Percentiles rank a stretch among this genome's conserved stretches.
These are phyloP conservation scores for Aspergillus ustus DNA, from an alignment of 2,329 filamentous ascomycete species.

Conservation along the genomic window DNA sequence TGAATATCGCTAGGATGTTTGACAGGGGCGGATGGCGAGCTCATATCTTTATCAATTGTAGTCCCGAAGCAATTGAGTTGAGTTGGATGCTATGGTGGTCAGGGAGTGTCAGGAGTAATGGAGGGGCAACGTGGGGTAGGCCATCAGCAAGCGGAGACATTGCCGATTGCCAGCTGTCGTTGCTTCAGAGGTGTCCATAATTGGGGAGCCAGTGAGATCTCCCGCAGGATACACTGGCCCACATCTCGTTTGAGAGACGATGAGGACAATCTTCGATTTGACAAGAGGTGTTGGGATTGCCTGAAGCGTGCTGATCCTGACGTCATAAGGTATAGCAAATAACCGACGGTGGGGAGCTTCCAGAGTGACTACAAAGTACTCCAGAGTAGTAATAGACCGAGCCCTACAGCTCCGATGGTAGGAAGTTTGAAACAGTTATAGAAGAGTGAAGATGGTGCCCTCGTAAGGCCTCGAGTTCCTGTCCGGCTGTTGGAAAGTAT, in stretches of 20 bases:
- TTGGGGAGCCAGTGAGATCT: constrained; percentile 8
- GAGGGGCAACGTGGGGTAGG: constrained; percentile 14
- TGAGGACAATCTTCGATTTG: constrained; percentile 2
- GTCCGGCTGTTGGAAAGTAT: background rate
- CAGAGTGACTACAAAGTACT: background rate
- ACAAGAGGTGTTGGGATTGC: background rate
- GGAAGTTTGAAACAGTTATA: background rate
- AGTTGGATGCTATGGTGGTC: background rate
- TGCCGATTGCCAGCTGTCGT: constrained; percentile 6
- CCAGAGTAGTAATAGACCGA: no score
- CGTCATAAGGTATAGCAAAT: constrained; percentile 2
- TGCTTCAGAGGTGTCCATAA: background rate
- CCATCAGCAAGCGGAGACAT: constrained; percentile 1
- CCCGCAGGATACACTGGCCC: constrained; percentile 1
- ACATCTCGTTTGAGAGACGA: background rate
- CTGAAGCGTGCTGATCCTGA: constrained; percentile 4
- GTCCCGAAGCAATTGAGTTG: background rate
- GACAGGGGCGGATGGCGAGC: constrained; percentile 2
- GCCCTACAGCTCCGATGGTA: background rate
- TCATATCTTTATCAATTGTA: constrained; percentile 4
- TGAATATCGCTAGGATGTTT: constrained; percentile 21
- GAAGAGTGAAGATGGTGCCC: background rate
- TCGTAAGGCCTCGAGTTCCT: background rate
- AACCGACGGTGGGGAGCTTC: background rate
- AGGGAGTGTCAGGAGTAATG: background rate